These are phyloP conservation scores for Grosmannia serpens DNA, from an alignment of 2,329 filamentous ascomycete species.

Conservation along the genomic window DNA sequence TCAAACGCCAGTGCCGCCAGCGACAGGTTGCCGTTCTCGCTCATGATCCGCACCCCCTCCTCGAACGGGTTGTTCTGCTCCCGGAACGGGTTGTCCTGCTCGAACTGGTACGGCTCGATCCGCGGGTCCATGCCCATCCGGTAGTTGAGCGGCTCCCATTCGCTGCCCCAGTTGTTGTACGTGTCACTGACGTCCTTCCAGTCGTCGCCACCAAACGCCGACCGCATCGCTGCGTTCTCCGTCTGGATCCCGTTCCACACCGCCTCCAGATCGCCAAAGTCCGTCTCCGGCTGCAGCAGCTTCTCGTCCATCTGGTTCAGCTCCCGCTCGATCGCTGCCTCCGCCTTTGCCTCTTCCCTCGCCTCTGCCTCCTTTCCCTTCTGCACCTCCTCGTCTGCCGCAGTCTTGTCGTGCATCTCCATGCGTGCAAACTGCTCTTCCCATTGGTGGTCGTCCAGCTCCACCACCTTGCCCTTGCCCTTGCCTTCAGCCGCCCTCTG, in stretches of 20 bases:
- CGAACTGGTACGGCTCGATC: conserved; percentile 85
- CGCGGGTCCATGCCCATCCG: conserved; percentile 59
- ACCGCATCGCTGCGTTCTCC: conserved; percentile 57
- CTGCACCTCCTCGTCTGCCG: conserved; percentile 65
- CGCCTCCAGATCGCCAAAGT: conserved; percentile 80
- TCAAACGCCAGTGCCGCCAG: conserved; percentile 91
- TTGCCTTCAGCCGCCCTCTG: conserved; percentile 31
- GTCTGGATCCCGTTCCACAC: conserved; percentile 77
- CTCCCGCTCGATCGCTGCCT: conserved; percentile 66
- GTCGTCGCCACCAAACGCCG: conserved; percentile 60
- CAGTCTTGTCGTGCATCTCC: conserved; percentile 51
- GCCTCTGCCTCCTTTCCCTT: conserved; percentile 59
- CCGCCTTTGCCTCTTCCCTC: conserved; percentile 51
- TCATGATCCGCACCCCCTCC: conserved; percentile 86
- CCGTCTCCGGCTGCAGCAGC: conserved; percentile 55
- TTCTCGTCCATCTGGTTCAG: conserved; percentile 71
- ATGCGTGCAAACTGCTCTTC: conserved; percentile 92
- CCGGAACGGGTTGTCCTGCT: conserved; percentile 84
- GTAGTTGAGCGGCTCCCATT: conserved; percentile 55
- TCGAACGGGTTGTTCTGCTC: conserved; percentile 76
- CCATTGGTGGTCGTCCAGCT: conserved; percentile 90
- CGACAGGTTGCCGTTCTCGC: conserved; percentile 85
- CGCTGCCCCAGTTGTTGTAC: conserved; percentile 31
- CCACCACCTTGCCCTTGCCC: conserved; percentile 76
- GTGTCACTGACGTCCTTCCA: conserved; percentile 23